Base-by-base conservation (phyloP, 2,329 filamentous ascomycete species). In the Diaporthe eres region DNA sequence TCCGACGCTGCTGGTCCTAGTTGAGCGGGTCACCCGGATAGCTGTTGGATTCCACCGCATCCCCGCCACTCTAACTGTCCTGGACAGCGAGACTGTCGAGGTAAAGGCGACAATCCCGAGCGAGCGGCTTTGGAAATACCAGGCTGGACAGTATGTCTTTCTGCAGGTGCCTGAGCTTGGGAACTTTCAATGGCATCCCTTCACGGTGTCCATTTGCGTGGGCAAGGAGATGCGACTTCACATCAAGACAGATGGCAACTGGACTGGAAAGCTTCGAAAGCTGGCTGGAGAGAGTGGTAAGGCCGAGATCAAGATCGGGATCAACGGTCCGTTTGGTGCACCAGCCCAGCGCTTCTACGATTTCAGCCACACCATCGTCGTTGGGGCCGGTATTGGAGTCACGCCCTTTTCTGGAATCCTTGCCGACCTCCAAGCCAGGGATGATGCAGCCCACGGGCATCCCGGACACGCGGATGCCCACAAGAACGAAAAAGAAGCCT, bases 281-380 rank as follows among this genome's bases (percentile, higher is more conserved):
- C 31, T 68, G 13, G 65, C 65, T 6, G 47, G 65, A 2, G 28
- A 37, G 13, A 68, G 31, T 5, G 65, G 34, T 12, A 68, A 4
- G 13, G 65, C 65, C 34, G 65, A 68, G 28, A 68, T 68, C 15
- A 39, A 86, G 15, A 85, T 91, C 4, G 89, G 89, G 0, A 85
- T 91, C 67, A 90, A 91, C 73, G 90, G 90, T 0, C 89, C 89
- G 0, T 91, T 89, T 74, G 89, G 90, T 6, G 89, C 90, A 2
- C 90, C 90, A 0, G 89, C 90, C 0, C 90, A 91, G 77, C 84
- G 88, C 0, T 91, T 91, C 80, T 89, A 90, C 75, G 88, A 91
- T 74, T 91, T 89, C 72, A 85, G 86, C n/a, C 87, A 90, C 55
- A 86, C 85, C 42, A 86, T 91, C 74, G 87, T 91, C 55, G 87